A percentile compares a stretch with the other conserved stretches of the same genome.
Conservation (phyloP, 306 rosid species). For the Abrus pulchellus region DNA sequence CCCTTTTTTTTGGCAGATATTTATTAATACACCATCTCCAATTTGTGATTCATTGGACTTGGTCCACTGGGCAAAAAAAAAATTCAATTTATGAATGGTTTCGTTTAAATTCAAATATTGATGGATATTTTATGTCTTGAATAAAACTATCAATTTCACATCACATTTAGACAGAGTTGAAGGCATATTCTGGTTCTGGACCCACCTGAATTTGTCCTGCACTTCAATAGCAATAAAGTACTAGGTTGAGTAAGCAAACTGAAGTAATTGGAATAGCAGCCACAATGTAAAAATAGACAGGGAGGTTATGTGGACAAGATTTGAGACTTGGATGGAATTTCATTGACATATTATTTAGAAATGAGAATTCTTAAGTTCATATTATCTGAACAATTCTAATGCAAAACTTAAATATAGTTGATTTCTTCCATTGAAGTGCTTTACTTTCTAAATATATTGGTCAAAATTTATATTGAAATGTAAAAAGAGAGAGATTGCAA, state of each 20-base stretch:
- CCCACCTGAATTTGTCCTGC: constrained; percentile 24
- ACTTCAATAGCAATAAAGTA: neutral
- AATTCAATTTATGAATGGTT: constrained; percentile 2
- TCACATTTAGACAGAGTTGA: constrained; percentile 16
- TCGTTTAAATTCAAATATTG: constrained; percentile 18
- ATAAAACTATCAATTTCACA: constrained; percentile 15
- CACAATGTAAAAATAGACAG: constrained; percentile 3
- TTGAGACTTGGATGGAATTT: constrained; percentile 19
- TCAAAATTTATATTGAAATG: constrained; percentile 8
- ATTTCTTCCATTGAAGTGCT: neutral
- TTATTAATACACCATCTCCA: neutral
- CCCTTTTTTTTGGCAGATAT: neutral
- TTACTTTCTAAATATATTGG: neutral
- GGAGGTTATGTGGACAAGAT: neutral
- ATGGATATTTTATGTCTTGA: constrained; percentile 33
- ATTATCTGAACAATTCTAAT: constrained; percentile 11
- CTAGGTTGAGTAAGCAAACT: constrained; percentile 32
- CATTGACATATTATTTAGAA: constrained; percentile 3
- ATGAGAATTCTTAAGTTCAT: constrained; percentile 6
- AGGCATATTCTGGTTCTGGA: neutral
- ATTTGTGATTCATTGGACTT: constrained; percentile 8
- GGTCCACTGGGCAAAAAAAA: neutral
- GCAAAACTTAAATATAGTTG: constrained; percentile 29
- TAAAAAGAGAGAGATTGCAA: neutral
- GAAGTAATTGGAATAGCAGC: constrained; percentile 30